Evolutionary conservation across 2,329 filamentous ascomycete species (phyloP).

Genomic region (Colletotrichum sp.): DNA sequence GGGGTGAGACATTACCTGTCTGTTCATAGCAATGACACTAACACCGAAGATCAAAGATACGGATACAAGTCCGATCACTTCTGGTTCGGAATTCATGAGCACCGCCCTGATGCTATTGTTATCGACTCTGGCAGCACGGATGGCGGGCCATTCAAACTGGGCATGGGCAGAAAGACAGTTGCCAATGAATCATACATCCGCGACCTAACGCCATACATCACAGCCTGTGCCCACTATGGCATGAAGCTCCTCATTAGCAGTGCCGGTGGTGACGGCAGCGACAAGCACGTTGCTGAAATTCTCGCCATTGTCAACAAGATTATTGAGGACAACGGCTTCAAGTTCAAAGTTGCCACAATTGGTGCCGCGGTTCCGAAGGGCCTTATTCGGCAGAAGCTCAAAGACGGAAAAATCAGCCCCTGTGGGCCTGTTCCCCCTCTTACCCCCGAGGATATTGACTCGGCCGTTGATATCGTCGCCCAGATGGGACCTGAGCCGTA

Average conservation of each 20-base stretch:
- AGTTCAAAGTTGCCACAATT: conserved; percentile 35
- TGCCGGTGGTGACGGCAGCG: conserved; percentile 51
- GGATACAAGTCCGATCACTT: conserved; percentile 43
- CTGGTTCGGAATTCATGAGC: conserved; percentile 22
- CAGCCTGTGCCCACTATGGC: conserved; percentile 33
- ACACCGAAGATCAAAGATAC: conserved; percentile 28
- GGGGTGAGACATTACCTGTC: too few relatives aligned
- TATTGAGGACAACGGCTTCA: conserved; percentile 27
- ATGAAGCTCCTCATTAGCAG: conserved; percentile 42
- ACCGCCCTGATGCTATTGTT: conserved; percentile 25
- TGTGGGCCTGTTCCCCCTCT: conserved; percentile 39
- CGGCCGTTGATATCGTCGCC: conserved; percentile 41
- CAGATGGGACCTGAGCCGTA: conserved; percentile 53
- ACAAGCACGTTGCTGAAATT: conserved; percentile 43
- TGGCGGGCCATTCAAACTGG: conserved; percentile 43
- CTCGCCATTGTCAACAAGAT: conserved; percentile 40
- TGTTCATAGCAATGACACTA: too few relatives aligned
- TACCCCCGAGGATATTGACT: conserved; percentile 32
- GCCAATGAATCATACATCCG: conserved; percentile 42
- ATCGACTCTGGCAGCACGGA: conserved; percentile 40
- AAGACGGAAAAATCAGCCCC: conserved; percentile 25
- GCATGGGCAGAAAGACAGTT: conserved; percentile 41
- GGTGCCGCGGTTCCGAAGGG: conserved; percentile 34
- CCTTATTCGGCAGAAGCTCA: conserved; percentile 31
- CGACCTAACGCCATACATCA: conserved; percentile 44